Conservation (phyloP, 352 stramenopile species). For the Globisporangium splendens region DNA sequence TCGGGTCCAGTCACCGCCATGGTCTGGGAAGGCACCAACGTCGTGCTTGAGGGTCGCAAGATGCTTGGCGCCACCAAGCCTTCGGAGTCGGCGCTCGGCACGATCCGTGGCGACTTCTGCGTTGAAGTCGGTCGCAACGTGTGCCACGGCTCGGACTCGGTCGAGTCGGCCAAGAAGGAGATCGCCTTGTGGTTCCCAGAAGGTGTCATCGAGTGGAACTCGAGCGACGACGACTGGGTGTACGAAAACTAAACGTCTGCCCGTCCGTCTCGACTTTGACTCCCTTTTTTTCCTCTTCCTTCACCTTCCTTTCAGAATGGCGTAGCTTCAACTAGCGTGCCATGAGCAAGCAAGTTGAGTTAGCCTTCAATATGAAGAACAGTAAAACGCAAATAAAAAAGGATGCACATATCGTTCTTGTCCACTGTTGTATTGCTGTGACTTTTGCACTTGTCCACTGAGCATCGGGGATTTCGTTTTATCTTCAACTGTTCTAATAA, state of each 20-base stretch:
- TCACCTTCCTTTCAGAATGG: background rate
- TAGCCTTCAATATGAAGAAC: too few relatives aligned
- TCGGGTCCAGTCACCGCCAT: slow-evolving; percentile 91
- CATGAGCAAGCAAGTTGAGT: too few relatives aligned
- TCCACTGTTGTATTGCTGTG: too few relatives aligned
- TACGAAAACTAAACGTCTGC: slow-evolving; percentile 89
- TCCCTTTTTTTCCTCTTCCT: background rate
- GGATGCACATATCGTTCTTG: too few relatives aligned
- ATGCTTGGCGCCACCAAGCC: slow-evolving; percentile 98
- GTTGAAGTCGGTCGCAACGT: slow-evolving; percentile 94
- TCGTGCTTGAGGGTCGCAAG: slow-evolving; percentile 91
- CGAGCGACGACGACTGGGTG: slow-evolving; percentile 92
- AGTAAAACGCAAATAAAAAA: too few relatives aligned
- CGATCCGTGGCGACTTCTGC: slow-evolving; percentile 97
- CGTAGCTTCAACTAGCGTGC: too few relatives aligned
- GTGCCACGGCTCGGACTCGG: slow-evolving; percentile 96
- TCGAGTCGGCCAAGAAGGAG: slow-evolving; percentile 97
- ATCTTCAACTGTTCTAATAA: too few relatives aligned
- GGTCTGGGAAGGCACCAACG: slow-evolving; percentile 95
- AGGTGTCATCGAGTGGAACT: slow-evolving; percentile 69
- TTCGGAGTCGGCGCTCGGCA: slow-evolving; percentile 92
- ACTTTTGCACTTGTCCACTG: too few relatives aligned
- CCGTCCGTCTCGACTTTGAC: background rate
- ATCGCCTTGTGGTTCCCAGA: slow-evolving; percentile 97
- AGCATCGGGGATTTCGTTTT: too few relatives aligned